Percentiles rank a stretch among this genome's conserved stretches.
phyloP scores from a whole-genome alignment of 305 asterid species.

The Fraxinus greggii region DNA sequence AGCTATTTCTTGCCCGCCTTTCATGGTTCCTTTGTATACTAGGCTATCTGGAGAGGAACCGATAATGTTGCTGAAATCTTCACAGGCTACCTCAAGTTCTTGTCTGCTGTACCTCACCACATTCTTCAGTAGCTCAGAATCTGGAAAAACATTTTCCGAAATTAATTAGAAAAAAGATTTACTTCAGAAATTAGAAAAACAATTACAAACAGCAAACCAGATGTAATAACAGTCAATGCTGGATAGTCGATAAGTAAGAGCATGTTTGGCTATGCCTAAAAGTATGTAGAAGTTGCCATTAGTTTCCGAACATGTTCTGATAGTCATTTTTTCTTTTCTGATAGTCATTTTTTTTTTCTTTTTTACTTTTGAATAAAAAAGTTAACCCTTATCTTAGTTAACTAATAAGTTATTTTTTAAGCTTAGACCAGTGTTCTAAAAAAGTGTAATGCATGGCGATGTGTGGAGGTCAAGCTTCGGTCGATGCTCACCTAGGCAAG shows the following conservation, averaged over 20 bases:
- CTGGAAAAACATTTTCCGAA: slow-evolving; percentile 34
- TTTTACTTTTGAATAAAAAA: not conserved
- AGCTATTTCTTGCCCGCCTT: slow-evolving; percentile 85
- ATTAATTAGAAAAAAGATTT: not conserved
- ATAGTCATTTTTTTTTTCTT: too few relatives aligned
- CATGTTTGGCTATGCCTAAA: not conserved
- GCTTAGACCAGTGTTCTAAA: not conserved
- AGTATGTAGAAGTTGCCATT: not conserved
- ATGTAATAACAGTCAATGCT: not conserved
- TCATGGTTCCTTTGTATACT: slow-evolving; percentile 80
- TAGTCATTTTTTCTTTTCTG: not conserved
- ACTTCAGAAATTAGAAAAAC: not conserved
- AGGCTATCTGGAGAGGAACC: slow-evolving; percentile 81
- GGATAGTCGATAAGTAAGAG: not conserved
- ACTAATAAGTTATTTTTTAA: not conserved
- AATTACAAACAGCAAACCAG: not conserved
- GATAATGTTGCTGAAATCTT: slow-evolving; percentile 96
- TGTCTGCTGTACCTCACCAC: slow-evolving; percentile 66
- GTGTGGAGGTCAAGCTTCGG: too few relatives aligned
- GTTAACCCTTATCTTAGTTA: not conserved
- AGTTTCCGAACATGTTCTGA: not conserved
- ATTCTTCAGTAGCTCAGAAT: slow-evolving; percentile 67
- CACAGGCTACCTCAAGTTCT: slow-evolving; percentile 95
- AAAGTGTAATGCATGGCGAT: too few relatives aligned
- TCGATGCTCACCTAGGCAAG: too few relatives aligned